Evolutionary conservation across 129 eudicot species (phyloP).

Genomic region (Sambucus nigra): DNA sequence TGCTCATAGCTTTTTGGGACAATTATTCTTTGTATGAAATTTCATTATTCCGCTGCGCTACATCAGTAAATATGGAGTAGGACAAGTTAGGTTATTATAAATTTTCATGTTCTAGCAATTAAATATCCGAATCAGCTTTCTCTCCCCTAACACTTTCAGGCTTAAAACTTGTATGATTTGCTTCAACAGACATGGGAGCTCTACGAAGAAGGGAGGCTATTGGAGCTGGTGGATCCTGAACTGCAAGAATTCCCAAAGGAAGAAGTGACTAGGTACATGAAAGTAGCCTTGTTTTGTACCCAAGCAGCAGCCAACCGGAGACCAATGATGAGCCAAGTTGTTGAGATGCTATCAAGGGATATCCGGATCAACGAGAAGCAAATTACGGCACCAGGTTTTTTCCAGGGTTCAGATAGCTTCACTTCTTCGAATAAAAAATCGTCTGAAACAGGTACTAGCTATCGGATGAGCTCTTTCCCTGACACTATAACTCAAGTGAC

Average conservation of each 20-base stretch:
- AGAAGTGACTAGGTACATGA: constrained; percentile 63
- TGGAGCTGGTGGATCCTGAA: constrained; percentile 72
- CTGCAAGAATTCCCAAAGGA: constrained; percentile 47
- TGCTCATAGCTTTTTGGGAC: no score
- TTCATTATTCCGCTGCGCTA: no score
- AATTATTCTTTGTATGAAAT: no score
- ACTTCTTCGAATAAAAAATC: constrained; percentile 29
- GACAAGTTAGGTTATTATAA: no score
- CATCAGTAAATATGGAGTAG: no score
- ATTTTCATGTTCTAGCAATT: no score
- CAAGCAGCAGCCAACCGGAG: constrained; percentile 68
- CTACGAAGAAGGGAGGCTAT: constrained; percentile 48
- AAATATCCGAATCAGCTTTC: no score
- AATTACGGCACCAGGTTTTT: constrained; percentile 69
- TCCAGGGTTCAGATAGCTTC: constrained; percentile 34
- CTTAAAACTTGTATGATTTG: not conserved
- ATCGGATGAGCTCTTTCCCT: constrained; percentile 62
- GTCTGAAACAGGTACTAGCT: constrained; percentile 45
- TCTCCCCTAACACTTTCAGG: no score
- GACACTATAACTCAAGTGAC: constrained; percentile 52
- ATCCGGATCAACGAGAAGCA: constrained; percentile 60
- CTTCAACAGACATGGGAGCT: constrained; percentile 72
- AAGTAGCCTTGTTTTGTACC: constrained; percentile 81
- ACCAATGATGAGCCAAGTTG: constrained; percentile 86
- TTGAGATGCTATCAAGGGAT: constrained; percentile 67